Evolutionary conservation across 306 rosid genomes (phyloP).

Genomic region (Cajanus cajan): DNA sequence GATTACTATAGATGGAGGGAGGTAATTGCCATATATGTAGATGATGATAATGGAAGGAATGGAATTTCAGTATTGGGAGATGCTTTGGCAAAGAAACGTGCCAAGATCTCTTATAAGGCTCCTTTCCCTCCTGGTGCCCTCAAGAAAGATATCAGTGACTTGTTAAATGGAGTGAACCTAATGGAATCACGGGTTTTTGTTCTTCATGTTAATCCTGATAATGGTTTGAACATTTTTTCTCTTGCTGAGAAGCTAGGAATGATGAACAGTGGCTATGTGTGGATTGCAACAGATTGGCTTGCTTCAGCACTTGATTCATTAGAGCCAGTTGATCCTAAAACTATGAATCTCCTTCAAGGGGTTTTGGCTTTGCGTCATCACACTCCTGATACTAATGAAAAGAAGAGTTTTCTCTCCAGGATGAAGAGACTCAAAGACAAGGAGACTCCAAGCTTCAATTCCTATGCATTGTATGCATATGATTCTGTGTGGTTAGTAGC

Average conservation of each 20-base stretch:
- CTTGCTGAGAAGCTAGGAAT: constrained; percentile 71
- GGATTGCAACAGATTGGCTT: constrained; percentile 98
- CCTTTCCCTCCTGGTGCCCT: constrained; percentile 63
- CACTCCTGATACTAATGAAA: constrained; percentile 63
- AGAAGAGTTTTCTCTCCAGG: constrained; percentile 51
- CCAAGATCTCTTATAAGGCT: constrained; percentile 77
- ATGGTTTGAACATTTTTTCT: constrained; percentile 63
- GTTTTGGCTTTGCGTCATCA: constrained; percentile 83
- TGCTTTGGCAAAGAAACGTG: constrained; percentile 70
- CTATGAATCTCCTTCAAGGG: constrained; percentile 69
- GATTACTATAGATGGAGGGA: constrained; percentile 70
- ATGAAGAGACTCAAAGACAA: constrained; percentile 41
- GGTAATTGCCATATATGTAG: constrained; percentile 80
- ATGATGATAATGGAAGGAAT: constrained; percentile 88
- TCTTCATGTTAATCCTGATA: constrained; percentile 89
- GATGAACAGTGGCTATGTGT: constrained; percentile 70
- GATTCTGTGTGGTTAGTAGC: constrained; percentile 91
- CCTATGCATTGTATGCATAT: constrained; percentile 88
- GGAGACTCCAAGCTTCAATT: constrained; percentile 56
- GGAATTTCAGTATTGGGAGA: constrained; percentile 80
- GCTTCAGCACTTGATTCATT: constrained; percentile 74
- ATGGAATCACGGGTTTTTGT: constrained; percentile 94
- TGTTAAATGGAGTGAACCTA: constrained; percentile 68
- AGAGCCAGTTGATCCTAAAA: constrained; percentile 39
- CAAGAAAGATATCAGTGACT: constrained; percentile 42